phyloP scores from a whole-genome alignment of 768 basidiomycete species.

The Mycena albidolilacea region DNA sequence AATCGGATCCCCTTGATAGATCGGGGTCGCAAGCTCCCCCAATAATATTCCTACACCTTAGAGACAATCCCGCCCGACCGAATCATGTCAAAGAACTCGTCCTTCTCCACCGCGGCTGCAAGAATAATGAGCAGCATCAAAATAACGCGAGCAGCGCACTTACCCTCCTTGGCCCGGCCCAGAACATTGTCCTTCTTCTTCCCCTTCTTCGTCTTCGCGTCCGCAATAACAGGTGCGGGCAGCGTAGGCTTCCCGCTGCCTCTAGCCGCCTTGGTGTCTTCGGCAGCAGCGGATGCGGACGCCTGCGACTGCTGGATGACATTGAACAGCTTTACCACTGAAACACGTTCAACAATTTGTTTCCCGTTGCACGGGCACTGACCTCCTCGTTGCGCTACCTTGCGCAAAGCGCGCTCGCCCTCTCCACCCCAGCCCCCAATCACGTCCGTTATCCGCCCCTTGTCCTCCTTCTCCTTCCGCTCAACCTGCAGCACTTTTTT shows the following conservation, averaged over 20 bases:
- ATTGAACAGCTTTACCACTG: conserved; percentile 91
- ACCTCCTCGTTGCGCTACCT: conserved; percentile 91
- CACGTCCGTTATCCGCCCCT: conserved; percentile 74
- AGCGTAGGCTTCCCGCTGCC: conserved; percentile 84
- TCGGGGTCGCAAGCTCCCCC: no score
- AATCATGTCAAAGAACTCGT: conserved; percentile 88
- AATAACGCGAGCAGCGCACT: conserved; percentile 38
- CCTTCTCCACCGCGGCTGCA: conserved; percentile 73
- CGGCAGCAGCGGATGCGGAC: conserved; percentile 64
- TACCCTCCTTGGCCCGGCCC: conserved; percentile 73
- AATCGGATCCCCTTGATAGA: no score
- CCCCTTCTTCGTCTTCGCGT: conserved; percentile 60
- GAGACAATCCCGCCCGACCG: conserved; percentile 86
- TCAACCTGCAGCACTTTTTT: conserved; percentile 80
- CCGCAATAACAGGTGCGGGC: conserved; percentile 70
- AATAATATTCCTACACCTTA: conserved; percentile 60
- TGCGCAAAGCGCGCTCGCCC: conserved; percentile 81
- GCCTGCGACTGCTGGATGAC: conserved; percentile 87
- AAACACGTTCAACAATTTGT: background rate
- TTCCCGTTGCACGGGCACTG: conserved; percentile 40
- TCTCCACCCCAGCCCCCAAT: conserved; percentile 94
- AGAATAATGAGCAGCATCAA: conserved; percentile 15
- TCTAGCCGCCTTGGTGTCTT: conserved; percentile 71
- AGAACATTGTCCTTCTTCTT: conserved; percentile 67
- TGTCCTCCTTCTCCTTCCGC: conserved; percentile 82